Evolutionary conservation across 2,329 filamentous ascomycete genomes (phyloP).

Genomic region (Coniosporium tulheliwenetii): DNA sequence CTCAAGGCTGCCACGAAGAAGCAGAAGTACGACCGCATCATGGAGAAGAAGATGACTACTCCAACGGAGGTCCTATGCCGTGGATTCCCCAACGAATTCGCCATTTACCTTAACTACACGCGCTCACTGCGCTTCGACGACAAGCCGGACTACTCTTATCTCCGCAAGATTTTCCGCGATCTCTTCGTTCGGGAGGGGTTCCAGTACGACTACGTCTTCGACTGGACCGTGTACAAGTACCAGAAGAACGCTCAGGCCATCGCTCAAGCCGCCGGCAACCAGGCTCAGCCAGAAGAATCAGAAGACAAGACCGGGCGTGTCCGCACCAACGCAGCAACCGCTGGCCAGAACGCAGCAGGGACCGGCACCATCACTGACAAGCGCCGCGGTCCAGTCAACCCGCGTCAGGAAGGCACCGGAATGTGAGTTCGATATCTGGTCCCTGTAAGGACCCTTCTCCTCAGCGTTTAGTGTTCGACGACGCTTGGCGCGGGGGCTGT

Average conservation of each 20-base stretch:
- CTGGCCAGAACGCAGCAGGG: slow-evolving; percentile 38
- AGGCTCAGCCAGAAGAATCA: slow-evolving; percentile 49
- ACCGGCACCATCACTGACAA: slow-evolving; percentile 43
- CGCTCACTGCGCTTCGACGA: slow-evolving; percentile 97
- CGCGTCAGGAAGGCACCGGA: slow-evolving; percentile 78
- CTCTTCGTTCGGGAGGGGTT: slow-evolving; percentile 97
- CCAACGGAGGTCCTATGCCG: slow-evolving; percentile 97
- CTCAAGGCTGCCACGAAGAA: slow-evolving; percentile 98
- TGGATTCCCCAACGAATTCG: slow-evolving; percentile 98
- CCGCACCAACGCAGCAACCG: slow-evolving; percentile 46
- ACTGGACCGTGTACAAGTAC: slow-evolving; percentile 99
- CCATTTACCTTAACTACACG: slow-evolving; percentile 99
- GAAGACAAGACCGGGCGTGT: slow-evolving; percentile 59
- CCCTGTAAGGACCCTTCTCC: slow-evolving; percentile 80
- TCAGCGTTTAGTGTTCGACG: slow-evolving; percentile 69
- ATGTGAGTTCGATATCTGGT: slow-evolving; percentile 81
- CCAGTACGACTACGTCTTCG: slow-evolving; percentile 99
- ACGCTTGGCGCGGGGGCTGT: slow-evolving; percentile 57
- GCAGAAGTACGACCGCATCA: slow-evolving; percentile 99
- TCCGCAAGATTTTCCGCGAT: slow-evolving; percentile 99
- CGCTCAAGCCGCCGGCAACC: slow-evolving; percentile 59
- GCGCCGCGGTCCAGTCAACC: slow-evolving; percentile 57
- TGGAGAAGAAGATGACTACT: slow-evolving; percentile 99
- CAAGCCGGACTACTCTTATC: slow-evolving; percentile 99
- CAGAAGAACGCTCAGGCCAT: slow-evolving; percentile 98